Evolutionary conservation across 306 rosid genomes (phyloP).

Genomic region (Mucuna pruriens): DNA sequence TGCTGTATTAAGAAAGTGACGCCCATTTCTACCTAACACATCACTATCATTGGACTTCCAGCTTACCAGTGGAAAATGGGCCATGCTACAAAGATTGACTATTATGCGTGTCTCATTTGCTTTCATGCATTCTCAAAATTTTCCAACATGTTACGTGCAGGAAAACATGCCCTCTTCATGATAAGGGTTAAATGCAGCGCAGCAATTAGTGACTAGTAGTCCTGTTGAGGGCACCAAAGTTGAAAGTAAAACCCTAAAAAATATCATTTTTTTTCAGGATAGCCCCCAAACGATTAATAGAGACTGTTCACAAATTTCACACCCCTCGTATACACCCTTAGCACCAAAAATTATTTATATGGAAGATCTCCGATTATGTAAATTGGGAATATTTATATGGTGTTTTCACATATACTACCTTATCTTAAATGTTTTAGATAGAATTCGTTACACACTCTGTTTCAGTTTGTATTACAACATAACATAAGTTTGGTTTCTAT

Average conservation of each 20-base stretch:
- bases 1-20: conserved; percentile 22
- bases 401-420: background rate
- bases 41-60: background rate
- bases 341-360: background rate
- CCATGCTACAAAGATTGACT: background rate
- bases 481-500: too few relatives aligned
- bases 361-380: background rate
- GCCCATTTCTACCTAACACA: background rate
- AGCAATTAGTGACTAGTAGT: background rate
- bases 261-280: background rate
- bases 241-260: background rate
- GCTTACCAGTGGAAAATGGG: background rate
- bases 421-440: background rate
- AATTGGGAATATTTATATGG: background rate
- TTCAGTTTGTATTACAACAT: background rate
- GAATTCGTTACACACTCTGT: background rate
- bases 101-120: conserved; percentile 11
- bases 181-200: background rate
- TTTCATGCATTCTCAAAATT: background rate
- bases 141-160: conserved; percentile 27
- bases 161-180: conserved; percentile 17
- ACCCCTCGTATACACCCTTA: background rate
- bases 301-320: conserved; percentile 10
- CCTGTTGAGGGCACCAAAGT: background rate
- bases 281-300: background rate